Evolutionary conservation across 2,329 filamentous ascomycete species (phyloP).

Genomic region (Niveomyces coronatus): DNA sequence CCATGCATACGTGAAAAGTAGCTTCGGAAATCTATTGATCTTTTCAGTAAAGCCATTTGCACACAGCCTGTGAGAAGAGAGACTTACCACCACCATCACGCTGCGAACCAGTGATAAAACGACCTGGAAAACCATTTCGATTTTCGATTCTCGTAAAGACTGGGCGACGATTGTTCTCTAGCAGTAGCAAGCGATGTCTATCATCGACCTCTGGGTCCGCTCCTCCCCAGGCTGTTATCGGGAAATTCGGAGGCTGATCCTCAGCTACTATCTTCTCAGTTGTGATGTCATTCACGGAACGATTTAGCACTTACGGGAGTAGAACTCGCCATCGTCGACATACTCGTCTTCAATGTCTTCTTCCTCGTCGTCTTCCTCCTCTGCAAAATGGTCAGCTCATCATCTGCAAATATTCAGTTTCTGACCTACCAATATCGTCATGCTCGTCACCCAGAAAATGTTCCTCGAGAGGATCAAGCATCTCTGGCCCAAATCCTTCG

Average conservation of each 20-base stretch:
- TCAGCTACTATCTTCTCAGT: conserved; percentile 12
- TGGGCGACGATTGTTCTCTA: conserved; percentile 39
- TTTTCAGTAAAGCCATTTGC: conserved; percentile 2
- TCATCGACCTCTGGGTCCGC: conserved; percentile 41
- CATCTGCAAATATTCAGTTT: background rate
- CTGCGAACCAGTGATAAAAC: conserved; percentile 41
- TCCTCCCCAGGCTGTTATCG: conserved; percentile 48
- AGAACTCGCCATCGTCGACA: conserved; percentile 46
- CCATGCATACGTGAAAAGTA: conserved; percentile 43
- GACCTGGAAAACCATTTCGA: conserved; percentile 50
- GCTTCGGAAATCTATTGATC: conserved; percentile 34
- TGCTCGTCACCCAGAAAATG: conserved; percentile 43
- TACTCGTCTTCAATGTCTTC: conserved; percentile 61
- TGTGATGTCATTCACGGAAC: conserved; percentile 1
- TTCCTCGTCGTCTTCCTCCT: conserved; percentile 55
- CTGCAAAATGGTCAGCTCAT: conserved; percentile 18
- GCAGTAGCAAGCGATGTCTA: conserved; percentile 34
- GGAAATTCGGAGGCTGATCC: conserved; percentile 36
- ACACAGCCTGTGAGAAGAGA: conserved; percentile 11
- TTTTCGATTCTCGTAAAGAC: conserved; percentile 26
- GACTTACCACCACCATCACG: conserved; percentile 42
- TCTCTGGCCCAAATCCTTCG: conserved; percentile 41
- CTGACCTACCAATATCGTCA: conserved; percentile 46
- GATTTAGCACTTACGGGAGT: conserved; percentile 37
- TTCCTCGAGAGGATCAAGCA: conserved; percentile 40